Base-by-base conservation (phyloP, 176 grass and related monocot genomes). In the Cenchrus fungigraminus region DNA sequence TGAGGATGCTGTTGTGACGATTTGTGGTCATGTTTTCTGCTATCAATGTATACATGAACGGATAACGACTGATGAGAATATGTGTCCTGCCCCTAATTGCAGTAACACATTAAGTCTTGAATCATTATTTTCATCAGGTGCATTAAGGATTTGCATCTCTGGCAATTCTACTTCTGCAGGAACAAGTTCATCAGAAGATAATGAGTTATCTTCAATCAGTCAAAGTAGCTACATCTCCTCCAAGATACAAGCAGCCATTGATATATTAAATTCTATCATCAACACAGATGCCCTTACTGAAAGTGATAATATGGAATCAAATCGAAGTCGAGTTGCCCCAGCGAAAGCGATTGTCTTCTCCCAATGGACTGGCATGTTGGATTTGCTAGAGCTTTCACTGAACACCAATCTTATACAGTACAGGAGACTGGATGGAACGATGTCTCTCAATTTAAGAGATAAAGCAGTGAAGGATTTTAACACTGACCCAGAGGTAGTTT, bases 21-120 rank as follows among this genome's bases (percentile, higher is more conserved):
- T 91, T 87, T 99, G 97, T 71, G 97, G 97, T 20, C 97, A 99
- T 82, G 90, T 99, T 77, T 99, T 99, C 90, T 99, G 97, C 82
- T 99, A 94, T 86, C 97, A 92, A 52, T 99, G 97, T 54, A 88
- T 99, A 89, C 87, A 90, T 17, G 97, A 96, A 49, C 81, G 90
- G 54, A 85, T 99, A 85, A 94, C 88, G 54, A 86, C 88, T 81
- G 94, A 99, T 90, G 96, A 95, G n/a, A 95, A 82, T 73, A 76
- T 72, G 66, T 99, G 97, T 42, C 97, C 92, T 28, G 51, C 86
- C 40, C 71, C 79, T 79, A 75, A 86, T 84, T 99, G 97, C 62
- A 79, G 71, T 84, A 91, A 91, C 65, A 75, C 82, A 77, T 83
- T 99, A 50, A 85, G 82, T 86, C 79, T 85, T 58, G 91, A 99